These are phyloP conservation scores for Rhipidocladum racemiflorum DNA, from an alignment of 176 grass and related monocot genomes.

Conservation along the genomic window DNA sequence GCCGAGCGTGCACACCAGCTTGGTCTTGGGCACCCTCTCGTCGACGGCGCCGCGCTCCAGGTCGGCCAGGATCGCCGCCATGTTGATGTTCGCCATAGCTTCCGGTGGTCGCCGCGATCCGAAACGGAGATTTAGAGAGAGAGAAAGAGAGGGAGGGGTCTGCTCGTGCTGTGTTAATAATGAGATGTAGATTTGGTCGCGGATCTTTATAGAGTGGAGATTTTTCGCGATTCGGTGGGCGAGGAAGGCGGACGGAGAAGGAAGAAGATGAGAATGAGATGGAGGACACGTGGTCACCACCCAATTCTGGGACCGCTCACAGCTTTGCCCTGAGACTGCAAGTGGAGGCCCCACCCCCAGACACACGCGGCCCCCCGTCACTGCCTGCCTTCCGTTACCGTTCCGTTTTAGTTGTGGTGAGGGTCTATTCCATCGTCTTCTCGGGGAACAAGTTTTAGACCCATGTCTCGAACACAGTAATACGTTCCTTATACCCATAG, in stretches of 20 bases:
- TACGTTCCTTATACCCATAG: too few species aligned
- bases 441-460: too few species aligned
- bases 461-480: too few species aligned
- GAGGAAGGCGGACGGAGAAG: background rate
- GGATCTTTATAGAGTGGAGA: constrained; percentile 19
- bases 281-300: too few species aligned
- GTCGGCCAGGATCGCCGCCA: constrained; percentile 58
- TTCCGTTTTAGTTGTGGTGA: too few species aligned
- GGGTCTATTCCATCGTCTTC: too few species aligned
- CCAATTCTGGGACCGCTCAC: too few species aligned
- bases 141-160: background rate
- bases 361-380: too few species aligned
- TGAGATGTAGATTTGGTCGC: background rate
- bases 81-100: constrained; percentile 77
- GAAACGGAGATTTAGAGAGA: background rate
- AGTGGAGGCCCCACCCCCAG: too few species aligned
- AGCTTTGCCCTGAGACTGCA: too few species aligned
- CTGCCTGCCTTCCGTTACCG: too few species aligned
- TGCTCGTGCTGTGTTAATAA: background rate
- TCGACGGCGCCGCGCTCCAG: constrained; percentile 31
- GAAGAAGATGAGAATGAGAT: background rate
- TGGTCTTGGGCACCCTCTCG: constrained; percentile 58
- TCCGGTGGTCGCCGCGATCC: background rate
- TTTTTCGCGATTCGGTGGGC: constrained; percentile 43
- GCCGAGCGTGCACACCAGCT: constrained; percentile 95